Evolutionary conservation across 345 rosid genomes (phyloP).

Genomic region (Diplotaxis tenuifolia): DNA sequence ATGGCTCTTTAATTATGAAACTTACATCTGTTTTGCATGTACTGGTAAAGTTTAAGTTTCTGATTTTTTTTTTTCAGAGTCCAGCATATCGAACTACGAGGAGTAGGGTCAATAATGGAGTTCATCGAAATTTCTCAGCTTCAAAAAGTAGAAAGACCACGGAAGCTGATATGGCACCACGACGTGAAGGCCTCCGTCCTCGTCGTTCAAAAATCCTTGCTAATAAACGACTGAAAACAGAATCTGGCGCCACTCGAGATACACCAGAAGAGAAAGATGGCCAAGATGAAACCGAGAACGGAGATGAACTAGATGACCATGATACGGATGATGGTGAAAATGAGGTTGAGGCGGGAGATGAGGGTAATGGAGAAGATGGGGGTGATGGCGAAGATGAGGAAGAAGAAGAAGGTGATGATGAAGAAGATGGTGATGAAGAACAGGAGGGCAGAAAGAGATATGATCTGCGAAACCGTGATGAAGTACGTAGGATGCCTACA

Average conservation of each 20-base stretch:
- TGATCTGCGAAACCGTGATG: constrained; percentile 95
- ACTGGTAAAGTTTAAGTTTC: background rate
- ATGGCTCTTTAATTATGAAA: constrained; percentile 2
- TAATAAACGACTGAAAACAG: constrained; percentile 52
- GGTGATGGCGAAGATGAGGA: constrained; percentile 69
- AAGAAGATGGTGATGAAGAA: constrained; percentile 64
- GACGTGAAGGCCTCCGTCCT: constrained; percentile 98
- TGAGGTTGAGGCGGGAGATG: constrained; percentile 79
- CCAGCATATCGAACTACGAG: constrained; percentile 60
- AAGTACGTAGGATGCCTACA: constrained; percentile 76
- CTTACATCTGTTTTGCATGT: constrained; percentile 8
- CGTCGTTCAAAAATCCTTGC: constrained; percentile 64
- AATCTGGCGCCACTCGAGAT: constrained; percentile 65
- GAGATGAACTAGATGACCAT: constrained; percentile 68
- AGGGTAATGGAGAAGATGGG: constrained; percentile 65
- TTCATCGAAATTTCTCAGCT: constrained; percentile 56
- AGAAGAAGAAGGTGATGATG: constrained; percentile 47
- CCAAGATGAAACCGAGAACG: constrained; percentile 78
- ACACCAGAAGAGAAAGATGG: constrained; percentile 75
- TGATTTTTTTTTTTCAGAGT: constrained; percentile 48
- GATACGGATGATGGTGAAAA: constrained; percentile 62
- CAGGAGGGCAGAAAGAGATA: constrained; percentile 94
- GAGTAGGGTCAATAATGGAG: constrained; percentile 54
- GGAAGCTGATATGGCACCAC: constrained; percentile 61
- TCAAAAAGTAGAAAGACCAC: constrained; percentile 53